Base-by-base conservation (phyloP, 2,329 filamentous ascomycete species). In the Metarhizium robertsii region DNA sequence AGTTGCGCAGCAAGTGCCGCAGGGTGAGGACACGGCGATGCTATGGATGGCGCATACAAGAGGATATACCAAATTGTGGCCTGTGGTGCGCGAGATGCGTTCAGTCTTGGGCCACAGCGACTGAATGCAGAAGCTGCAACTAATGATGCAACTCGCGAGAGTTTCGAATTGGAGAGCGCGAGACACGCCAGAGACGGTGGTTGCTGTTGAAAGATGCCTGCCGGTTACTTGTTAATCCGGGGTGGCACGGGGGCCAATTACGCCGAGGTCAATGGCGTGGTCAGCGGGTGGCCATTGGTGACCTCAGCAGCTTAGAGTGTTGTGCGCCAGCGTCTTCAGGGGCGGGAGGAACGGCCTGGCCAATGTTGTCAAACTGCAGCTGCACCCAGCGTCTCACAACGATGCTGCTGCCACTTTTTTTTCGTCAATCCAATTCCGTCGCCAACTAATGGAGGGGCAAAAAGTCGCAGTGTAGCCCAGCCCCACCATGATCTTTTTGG, bases 401-500 rank as follows among this genome's bases (percentile, higher is more conserved):
- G 10, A 10, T 40, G 10, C 10, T 40, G 36, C 14, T 10, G 36
- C 36, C 36, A 40, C 36, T 40, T 11, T 40, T 40, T 40, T 16
- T 40, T 42, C 50, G 36, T 53, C 34, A 20, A 49, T 45, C 11
- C 16, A 32, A 11, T 42, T 8, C 50, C 40, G 54, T 30, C 3
- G 30, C 30, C 25, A 25, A 25, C 25, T 25, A 36, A 40, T 56
- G 55, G 54, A 57, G 52, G 57, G 57, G 57, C 54, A 53, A 47
- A 46, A 50, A 55, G 50, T 51, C 40, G 25, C n/a, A 5, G 20
- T 2, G 7, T 10, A 25, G 32, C 16, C 55, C 52, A 34, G 55
- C 60, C 60, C 60, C 60, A 58, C 60, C 60, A 59, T 43, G 38
- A 54, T 42, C 49, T 48, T 48, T 52, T 57, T 38, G 50, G 47